Conservation (phyloP, 1,284 basidiomycete genomes). For the Xerocomus minutiporus region DNA sequence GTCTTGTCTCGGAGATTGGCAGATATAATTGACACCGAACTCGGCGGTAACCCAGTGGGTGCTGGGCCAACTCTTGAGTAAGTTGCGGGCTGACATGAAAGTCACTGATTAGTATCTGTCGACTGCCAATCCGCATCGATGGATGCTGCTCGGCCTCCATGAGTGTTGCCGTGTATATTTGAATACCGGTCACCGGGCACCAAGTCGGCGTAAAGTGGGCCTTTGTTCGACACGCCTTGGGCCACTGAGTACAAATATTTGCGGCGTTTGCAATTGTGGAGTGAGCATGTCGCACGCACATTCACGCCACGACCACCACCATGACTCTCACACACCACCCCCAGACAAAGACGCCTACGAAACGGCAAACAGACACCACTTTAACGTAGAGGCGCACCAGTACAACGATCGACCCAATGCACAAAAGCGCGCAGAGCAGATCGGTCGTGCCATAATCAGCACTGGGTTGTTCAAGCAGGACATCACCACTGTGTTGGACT, state of each 20-base stretch:
- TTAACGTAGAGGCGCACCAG: conserved; percentile 18
- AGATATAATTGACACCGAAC: background rate
- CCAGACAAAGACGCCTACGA: conserved; percentile 5
- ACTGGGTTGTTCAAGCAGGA: conserved; percentile 52
- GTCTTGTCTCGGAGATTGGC: conserved; percentile 1
- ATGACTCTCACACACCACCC: background rate
- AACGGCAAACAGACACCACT: conserved; percentile 22
- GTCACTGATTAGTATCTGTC: too few species aligned
- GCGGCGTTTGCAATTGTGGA: background rate
- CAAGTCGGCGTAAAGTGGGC: background rate
- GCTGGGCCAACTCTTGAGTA: too few species aligned
- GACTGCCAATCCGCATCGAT: too few species aligned
- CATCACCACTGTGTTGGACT: conserved; percentile 59
- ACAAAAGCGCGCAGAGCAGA: conserved; percentile 30
- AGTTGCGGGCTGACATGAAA: background rate
- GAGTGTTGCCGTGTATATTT: too few species aligned
- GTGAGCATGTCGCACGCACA: conserved; percentile 1
- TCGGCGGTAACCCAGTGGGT: too few species aligned
- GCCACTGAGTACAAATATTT: background rate
- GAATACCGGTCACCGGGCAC: too few species aligned
- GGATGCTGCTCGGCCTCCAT: too few species aligned
- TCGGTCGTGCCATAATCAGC: conserved; percentile 41
- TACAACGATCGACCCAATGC: conserved; percentile 29
- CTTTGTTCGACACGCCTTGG: background rate
- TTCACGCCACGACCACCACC: background rate